Conservation (phyloP, 2,329 filamentous ascomycete species). For the Aspergillus viridinutans region DNA sequence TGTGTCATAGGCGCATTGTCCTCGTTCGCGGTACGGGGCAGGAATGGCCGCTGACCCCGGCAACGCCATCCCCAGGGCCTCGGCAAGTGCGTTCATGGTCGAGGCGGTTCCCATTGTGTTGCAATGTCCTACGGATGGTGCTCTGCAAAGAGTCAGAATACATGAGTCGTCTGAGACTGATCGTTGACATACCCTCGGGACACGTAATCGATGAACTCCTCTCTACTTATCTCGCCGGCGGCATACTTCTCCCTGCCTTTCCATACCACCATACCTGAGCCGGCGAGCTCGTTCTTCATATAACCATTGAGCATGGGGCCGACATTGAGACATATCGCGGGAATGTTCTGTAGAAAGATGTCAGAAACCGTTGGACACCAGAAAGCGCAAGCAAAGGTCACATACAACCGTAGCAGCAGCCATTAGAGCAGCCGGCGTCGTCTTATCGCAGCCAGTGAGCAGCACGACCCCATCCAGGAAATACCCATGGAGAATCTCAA, state of each 20-base stretch:
- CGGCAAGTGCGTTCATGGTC: constrained; percentile 52
- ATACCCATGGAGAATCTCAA: constrained; percentile 48
- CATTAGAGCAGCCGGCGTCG: constrained; percentile 50
- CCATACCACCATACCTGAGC: constrained; percentile 48
- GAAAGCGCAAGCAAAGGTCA: background rate
- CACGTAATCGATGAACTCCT: constrained; percentile 46
- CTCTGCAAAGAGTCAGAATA: constrained; percentile 22
- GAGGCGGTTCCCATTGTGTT: constrained; percentile 54
- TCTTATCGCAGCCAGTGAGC: constrained; percentile 52
- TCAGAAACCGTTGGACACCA: constrained; percentile 3
- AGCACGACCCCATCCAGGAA: constrained; percentile 50
- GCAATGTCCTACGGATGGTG: constrained; percentile 48
- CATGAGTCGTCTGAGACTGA: background rate
- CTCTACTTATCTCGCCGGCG: constrained; percentile 44
- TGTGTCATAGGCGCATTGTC: constrained; percentile 47
- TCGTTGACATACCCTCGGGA: constrained; percentile 32
- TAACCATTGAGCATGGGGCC: constrained; percentile 53
- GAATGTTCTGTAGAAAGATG: constrained; percentile 40
- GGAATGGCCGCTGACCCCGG: constrained; percentile 51
- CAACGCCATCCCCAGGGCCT: constrained; percentile 51
- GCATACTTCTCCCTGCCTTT: constrained; percentile 47
- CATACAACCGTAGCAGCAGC: constrained; percentile 48
- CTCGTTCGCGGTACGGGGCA: constrained; percentile 47
- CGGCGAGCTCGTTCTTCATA: constrained; percentile 38
- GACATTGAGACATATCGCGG: constrained; percentile 50